These are phyloP conservation scores for Neonectria coccinea DNA, from an alignment of 2,329 filamentous ascomycete species.

Conservation along the genomic window DNA sequence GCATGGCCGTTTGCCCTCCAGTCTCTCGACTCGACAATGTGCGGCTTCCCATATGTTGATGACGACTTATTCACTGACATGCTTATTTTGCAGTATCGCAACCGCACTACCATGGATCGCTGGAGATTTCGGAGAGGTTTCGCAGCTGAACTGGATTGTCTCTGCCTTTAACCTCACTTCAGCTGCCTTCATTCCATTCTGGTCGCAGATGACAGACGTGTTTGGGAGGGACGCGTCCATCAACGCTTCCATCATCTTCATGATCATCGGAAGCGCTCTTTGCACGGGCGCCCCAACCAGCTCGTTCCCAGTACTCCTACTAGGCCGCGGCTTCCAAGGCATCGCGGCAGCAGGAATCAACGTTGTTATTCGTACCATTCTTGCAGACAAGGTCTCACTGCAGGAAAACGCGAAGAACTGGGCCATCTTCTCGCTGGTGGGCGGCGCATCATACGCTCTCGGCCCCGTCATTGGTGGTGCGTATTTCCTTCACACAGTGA, in stretches of 20 bases:
- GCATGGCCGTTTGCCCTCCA: conserved; percentile 71
- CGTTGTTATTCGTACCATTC: conserved; percentile 70
- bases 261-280: conserved; percentile 70
- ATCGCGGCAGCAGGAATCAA: conserved; percentile 71
- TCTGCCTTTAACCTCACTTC: conserved; percentile 76
- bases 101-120: conserved; percentile 66
- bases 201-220: conserved; percentile 73
- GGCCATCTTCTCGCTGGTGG: conserved; percentile 70
- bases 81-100: conserved; percentile 45
- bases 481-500: background rate
- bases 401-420: conserved; percentile 72
- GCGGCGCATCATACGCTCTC: conserved; percentile 68
- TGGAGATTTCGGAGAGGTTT: conserved; percentile 69
- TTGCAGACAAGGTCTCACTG: conserved; percentile 73
- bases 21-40: conserved; percentile 73
- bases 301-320: conserved; percentile 69
- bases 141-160: conserved; percentile 76
- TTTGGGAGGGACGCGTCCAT: conserved; percentile 72
- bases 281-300: conserved; percentile 67
- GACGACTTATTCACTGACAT: conserved; percentile 26
- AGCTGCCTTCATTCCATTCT: conserved; percentile 74
- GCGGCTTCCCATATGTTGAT: conserved; percentile 22
- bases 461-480: conserved; percentile 71
- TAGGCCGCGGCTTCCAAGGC: conserved; percentile 73
- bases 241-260: conserved; percentile 66